Percentiles rank a stretch among this genome's conserved stretches.
Conservation (phyloP, 1,139 yeast species). For the Taphrina flavorubra region DNA sequence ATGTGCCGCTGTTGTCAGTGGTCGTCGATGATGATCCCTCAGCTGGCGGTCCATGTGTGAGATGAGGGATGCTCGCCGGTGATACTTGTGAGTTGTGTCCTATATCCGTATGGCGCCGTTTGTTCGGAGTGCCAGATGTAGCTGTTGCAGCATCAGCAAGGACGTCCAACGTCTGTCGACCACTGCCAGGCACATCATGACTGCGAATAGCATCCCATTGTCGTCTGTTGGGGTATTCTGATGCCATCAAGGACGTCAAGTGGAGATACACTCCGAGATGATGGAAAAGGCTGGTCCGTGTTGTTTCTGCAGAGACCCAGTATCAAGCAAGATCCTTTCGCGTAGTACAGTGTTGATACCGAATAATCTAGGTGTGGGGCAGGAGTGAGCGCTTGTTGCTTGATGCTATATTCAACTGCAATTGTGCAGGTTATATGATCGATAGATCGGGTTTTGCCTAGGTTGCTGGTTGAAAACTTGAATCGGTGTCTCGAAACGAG, state of each 20-base stretch:
- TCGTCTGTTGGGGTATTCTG: not conserved
- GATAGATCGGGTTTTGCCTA: no score
- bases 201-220: constrained; percentile 14
- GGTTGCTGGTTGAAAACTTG: no score
- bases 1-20: not conserved
- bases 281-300: no score
- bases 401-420: not conserved
- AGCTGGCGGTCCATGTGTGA: not conserved
- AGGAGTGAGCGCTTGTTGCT: not conserved
- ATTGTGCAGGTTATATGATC: no score
- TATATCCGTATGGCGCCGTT: not conserved
- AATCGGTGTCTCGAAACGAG: not conserved
- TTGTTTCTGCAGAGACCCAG: not conserved
- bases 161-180: constrained; percentile 4
- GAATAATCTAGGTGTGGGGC: constrained; percentile 1
- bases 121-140: not conserved
- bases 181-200: not conserved
- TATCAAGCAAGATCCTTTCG: not conserved
- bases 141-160: constrained; percentile 9
- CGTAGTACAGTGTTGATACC: not conserved
- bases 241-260: not conserved
- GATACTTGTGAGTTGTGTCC: not conserved
- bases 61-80: not conserved
- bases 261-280: no score
- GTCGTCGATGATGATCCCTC: constrained; percentile 2